Base-by-base conservation (phyloP, 2,329 filamentous ascomycete species). In the Magnaporthales sp. region DNA sequence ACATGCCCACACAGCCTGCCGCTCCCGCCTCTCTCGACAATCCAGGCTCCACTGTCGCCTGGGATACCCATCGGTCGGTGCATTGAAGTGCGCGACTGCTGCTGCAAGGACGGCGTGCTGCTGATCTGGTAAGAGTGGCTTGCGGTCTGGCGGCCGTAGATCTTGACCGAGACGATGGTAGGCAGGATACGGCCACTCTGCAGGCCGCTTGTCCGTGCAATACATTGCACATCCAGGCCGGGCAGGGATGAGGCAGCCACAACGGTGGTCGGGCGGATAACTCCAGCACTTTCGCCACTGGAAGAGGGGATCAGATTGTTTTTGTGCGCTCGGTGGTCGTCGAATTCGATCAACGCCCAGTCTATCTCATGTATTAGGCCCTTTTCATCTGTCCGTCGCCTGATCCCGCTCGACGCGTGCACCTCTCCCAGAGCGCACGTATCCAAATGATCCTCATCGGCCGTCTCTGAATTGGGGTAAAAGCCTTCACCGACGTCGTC, bases 11-110 rank as follows among this genome's bases (percentile, higher is more conserved):
- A 95, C 3, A 97, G 87, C 51, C 88, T 86, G 1, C 92, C 92
- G n/a, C 88, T 83, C 26, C 56, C 56, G 6, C 84, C 83, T 67
- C 91, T 89, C 71, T 94, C 91, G 19, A 97, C 88, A 4, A 98
- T 87, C 94, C 94, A 98, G 0, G 94, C 94, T 4, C 94, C 94
- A 7, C 90, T 94, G 75, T 98, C 94, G 22, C 94, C 94, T 2
- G 93, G 93, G 13, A 95, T 87, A 2, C 87, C 87, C 29, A 89
- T 80, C 0, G 83, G 79, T 13, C 27, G 61, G n/a, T 54, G 38
- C 27, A 19, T 27, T 29, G 56, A 27, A 8, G 26, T 60, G 22
- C 11, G 56, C 56, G 7, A 4, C 13, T 30, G 22, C 13, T 30
- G 22, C 13, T 38, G 67, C 32, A 24, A 73, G 69, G 0, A 46